Conservation (phyloP, 2,329 filamentous ascomycete species). For the Trichoderma semiorbis region DNA sequence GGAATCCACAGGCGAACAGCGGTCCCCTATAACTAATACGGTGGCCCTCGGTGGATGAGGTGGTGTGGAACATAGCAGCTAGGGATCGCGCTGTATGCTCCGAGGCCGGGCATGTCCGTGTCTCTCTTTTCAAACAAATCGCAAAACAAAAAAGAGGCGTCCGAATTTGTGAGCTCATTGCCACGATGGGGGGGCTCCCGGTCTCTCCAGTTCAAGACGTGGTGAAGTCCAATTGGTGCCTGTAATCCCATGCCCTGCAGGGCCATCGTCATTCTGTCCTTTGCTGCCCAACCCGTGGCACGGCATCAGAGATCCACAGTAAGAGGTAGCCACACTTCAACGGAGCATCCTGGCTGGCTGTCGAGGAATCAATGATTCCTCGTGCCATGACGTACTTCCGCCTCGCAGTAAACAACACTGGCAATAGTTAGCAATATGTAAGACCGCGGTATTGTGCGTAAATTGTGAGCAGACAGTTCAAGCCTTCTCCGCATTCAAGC, state of each 20-base stretch:
- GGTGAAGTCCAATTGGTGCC: slow-evolving; percentile 25
- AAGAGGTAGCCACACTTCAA: not conserved
- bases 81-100: slow-evolving; percentile 2
- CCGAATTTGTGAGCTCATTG: not conserved
- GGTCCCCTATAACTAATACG: not conserved
- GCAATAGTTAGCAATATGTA: slow-evolving; percentile 10
- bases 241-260: not conserved
- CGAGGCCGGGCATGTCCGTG: slow-evolving; percentile 4
- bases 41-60: slow-evolving; percentile 7
- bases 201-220: slow-evolving; percentile 21
- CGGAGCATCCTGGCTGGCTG: slow-evolving; percentile 11
- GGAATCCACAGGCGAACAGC: not conserved
- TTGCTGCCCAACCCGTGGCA: slow-evolving; percentile 27
- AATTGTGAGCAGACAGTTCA: not conserved
- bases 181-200: slow-evolving; percentile 9
- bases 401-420: not conserved
- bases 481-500: not conserved
- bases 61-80: slow-evolving; percentile 13
- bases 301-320: slow-evolving; percentile 13
- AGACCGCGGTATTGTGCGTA: not conserved
- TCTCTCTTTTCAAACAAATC: not conserved
- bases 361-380: not conserved
- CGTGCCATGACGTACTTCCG: not conserved
- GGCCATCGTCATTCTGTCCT: slow-evolving; percentile 17
- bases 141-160: not conserved